Conservation (phyloP, 129 eudicot genomes). For the Heracleum sosnowskyi region DNA sequence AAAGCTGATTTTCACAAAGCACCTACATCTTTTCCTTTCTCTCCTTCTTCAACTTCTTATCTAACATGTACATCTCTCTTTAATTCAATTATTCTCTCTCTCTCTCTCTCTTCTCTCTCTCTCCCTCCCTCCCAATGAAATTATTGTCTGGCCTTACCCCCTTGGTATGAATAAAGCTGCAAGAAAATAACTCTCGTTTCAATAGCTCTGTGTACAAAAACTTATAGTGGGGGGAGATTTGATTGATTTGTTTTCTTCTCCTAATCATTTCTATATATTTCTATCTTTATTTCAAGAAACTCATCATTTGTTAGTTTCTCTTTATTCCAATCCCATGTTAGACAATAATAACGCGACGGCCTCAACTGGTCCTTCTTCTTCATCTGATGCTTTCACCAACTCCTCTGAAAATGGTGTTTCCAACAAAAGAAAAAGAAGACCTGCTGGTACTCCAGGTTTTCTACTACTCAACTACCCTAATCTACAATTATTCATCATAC, state of each 20-base stretch:
- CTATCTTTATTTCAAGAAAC: slow-evolving; percentile 2
- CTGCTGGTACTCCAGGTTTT: slow-evolving; percentile 81
- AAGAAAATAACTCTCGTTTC: slow-evolving; percentile 23
- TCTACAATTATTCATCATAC: too few species aligned
- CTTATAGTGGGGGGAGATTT: slow-evolving; percentile 18
- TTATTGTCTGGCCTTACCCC: slow-evolving; percentile 7
- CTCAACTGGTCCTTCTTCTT: slow-evolving; percentile 49
- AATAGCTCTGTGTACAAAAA: slow-evolving; percentile 2
- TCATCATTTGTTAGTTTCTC: slow-evolving; percentile 15
- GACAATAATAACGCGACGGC: slow-evolving; percentile 33
- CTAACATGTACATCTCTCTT: slow-evolving; percentile 6
- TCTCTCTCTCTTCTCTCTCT: slow-evolving; percentile 20
- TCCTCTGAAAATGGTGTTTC: slow-evolving; percentile 41
- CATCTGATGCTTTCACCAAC: slow-evolving; percentile 41
- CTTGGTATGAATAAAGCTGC: slow-evolving; percentile 35
- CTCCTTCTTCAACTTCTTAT: slow-evolving; percentile 5
- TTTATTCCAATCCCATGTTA: slow-evolving; percentile 41
- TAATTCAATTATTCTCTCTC: slow-evolving; percentile 6
- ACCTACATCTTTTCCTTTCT: slow-evolving; percentile 24
- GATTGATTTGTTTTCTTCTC: slow-evolving; percentile 13
- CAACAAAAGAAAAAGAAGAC: slow-evolving; percentile 50
- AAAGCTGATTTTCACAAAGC: slow-evolving; percentile 58
- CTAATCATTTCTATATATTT: neutral
- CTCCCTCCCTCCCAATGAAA: slow-evolving; percentile 10
- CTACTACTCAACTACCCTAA: neutral